These are phyloP conservation scores for Myriosclerotinia scirpicola DNA, from an alignment of 2,329 filamentous ascomycete species.

Conservation along the genomic window DNA sequence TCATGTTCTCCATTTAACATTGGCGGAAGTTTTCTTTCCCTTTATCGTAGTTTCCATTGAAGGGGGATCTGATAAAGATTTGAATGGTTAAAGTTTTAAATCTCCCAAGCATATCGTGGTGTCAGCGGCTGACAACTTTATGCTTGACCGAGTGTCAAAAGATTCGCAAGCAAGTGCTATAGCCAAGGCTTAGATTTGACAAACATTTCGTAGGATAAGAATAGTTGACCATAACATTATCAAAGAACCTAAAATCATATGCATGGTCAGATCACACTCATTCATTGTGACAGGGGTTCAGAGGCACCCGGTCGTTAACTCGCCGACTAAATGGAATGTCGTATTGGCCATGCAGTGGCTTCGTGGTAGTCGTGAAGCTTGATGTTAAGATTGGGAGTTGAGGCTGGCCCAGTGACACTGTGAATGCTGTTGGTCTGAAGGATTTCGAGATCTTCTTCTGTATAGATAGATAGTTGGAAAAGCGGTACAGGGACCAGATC, in stretches of 20 bases:
- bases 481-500: constrained; percentile 11
- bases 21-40: background rate
- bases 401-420: constrained; percentile 16
- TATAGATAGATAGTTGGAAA: background rate
- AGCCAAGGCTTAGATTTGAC: constrained; percentile 15
- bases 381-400: constrained; percentile 9
- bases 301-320: constrained; percentile 14
- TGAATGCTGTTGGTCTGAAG: background rate
- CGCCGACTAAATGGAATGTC: constrained; percentile 24
- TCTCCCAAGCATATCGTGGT: background rate
- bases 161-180: background rate
- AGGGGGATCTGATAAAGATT: constrained; percentile 13
- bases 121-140: constrained; percentile 7
- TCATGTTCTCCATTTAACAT: constrained; percentile 38
- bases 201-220: constrained; percentile 14
- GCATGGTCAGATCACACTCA: constrained; percentile 18
- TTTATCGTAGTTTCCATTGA: constrained; percentile 21
- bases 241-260: constrained; percentile 18
- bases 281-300: constrained; percentile 1
- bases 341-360: constrained; percentile 24
- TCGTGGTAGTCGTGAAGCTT: constrained; percentile 19
- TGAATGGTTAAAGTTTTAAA: constrained; percentile 1
- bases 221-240: constrained; percentile 15
- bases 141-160: background rate
- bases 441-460: constrained; percentile 13